Evolutionary conservation across 108 stramenopile species (phyloP), one percentile per base, ranked within the genome.

Genomic region (Schizochytrium sp.): DNA sequence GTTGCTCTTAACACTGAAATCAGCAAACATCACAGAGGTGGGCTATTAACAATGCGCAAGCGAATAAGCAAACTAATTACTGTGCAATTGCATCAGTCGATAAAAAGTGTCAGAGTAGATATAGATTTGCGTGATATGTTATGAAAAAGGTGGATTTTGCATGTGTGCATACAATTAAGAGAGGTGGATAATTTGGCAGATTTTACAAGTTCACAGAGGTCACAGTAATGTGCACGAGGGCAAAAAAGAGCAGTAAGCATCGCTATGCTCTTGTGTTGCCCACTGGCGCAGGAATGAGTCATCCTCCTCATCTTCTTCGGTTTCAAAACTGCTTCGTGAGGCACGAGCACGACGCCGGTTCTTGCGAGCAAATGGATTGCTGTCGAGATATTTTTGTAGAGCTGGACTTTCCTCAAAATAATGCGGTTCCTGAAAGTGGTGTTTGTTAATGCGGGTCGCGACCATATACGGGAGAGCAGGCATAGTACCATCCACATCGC

Each of bases 401-500:
- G 76, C 76, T 40, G 76, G 76, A n/a, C 50, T 38, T 38, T 49
- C 47, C 76, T 83, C 76, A 50, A 38, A 83, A 53, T 83, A 83
- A 42, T 83, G 76, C 8, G 50, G 50, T 40, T 83, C 76, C 53
- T 83, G 10, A 28, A 83, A 83, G 10, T 55, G 53, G 76, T 28
- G 47, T 38, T 28, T 10, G 3, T 83, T 83, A 53, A 83, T 83
- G 8, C 53, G 47, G 50, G 76, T 83, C 76, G 76, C 76, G 8
- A 53, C 50, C 76, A 83, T 83, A 53, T 38, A 83, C 53, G 76
- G 76, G n/a, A 83, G 76, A n/a, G 47, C 53, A 10, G 76, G 76
- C 50, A 83, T 83, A n/a, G 76, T 83, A n/a, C 76, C 76, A n/a
- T 83, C 76, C 76, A 83, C 5, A 15, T 69, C 64, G 13, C 15